Percentiles rank a stretch among this genome's conserved stretches.
phyloP scores from a whole-genome alignment of 495 filamentous ascomycete genomes.

The Trichoderma erinaceum region DNA sequence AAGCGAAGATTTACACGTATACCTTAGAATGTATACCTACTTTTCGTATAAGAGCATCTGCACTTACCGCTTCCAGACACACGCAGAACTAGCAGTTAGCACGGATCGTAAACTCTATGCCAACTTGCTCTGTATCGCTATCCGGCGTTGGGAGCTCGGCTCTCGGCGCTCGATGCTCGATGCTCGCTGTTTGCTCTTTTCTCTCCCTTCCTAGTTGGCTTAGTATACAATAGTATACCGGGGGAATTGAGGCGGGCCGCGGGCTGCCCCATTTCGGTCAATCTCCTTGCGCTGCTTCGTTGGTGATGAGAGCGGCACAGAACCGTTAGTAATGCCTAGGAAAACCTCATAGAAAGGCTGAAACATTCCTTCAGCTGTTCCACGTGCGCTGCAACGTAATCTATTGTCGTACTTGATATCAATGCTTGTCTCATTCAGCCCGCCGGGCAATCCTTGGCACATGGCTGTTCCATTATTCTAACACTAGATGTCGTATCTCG shows the following conservation, averaged over 20 bases:
- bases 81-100: background rate
- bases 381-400: background rate
- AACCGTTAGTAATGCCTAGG: background rate
- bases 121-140: background rate
- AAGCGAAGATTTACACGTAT: too few relatives aligned
- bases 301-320: background rate
- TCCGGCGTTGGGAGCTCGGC: background rate
- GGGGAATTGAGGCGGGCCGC: background rate
- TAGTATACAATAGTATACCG: background rate
- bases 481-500: too few relatives aligned
- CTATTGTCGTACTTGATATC: background rate
- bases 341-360: background rate
- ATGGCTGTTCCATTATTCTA: too few relatives aligned
- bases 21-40: too few relatives aligned
- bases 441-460: too few relatives aligned
- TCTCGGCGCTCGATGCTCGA: conserved; percentile 8
- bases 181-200: background rate
- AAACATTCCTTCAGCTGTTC: background rate
- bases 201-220: background rate
- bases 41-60: background rate
- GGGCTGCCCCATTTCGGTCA: background rate
- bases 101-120: background rate
- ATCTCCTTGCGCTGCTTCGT: background rate
- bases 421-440: background rate
- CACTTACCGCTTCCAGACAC: background rate